phyloP scores from a whole-genome alignment of 2,329 filamentous ascomycete species.

The Aureobasidium mangrovei region DNA sequence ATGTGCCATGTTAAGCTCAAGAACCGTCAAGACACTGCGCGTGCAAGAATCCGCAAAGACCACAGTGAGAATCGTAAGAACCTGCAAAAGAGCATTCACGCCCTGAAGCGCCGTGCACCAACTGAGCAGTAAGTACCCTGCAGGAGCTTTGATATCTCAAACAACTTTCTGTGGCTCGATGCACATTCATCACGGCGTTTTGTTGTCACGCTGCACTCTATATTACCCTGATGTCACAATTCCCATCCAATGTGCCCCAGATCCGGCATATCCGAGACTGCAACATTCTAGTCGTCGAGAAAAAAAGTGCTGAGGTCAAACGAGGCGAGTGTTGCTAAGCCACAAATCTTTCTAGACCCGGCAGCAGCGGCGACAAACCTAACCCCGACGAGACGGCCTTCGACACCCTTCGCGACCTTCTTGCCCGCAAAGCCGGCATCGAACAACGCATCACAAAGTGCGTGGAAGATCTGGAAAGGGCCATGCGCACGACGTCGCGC shows the following conservation, averaged over 20 bases:
- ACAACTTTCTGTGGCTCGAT: not conserved
- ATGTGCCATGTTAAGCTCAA: not conserved
- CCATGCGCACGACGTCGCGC: not conserved
- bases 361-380: not conserved
- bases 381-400: not conserved
- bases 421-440: constrained; percentile 2
- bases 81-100: not conserved
- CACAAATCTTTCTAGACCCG: not conserved
- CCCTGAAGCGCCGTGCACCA: not conserved
- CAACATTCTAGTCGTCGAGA: not conserved
- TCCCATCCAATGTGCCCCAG: too few relatives aligned
- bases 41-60: not conserved
- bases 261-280: not conserved
- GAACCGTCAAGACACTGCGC: not conserved
- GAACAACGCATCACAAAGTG: not conserved
- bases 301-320: not conserved
- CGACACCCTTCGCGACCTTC: not conserved
- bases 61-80: not conserved
- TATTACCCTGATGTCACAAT: too few relatives aligned
- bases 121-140: not conserved
- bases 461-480: not conserved
- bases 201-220: too few relatives aligned
- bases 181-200: not conserved
- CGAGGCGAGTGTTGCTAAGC: not conserved
- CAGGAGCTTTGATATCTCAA: too few relatives aligned